Base-by-base conservation (phyloP, 805 yeast species). In the Sugiyamaella smithiae region DNA sequence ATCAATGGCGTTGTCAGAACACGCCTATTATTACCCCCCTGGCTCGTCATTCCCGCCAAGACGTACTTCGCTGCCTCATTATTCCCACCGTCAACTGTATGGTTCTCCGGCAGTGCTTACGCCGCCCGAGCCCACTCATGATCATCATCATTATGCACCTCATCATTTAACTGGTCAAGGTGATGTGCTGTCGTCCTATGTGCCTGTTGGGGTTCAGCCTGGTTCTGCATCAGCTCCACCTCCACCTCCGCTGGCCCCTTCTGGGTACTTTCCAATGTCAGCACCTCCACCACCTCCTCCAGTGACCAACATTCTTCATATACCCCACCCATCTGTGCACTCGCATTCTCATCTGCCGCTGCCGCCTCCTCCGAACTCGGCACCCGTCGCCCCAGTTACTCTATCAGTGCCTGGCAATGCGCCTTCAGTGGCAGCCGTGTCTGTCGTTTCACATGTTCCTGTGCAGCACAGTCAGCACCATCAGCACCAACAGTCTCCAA, bases 251-350 rank as follows among this genome's bases (percentile, higher is more conserved):
- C n/a, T n/a, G n/a, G 32, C 12, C 32, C 32, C 32, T 28, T 7
- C 20, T 7, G 38, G 38, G 12, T 17, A 33, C 12, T 14, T 7
- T 33, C 14, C 38, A 33, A n/a, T n/a, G 11, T 17, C 38, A 8
- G 37, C 38, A 41, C 45, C 40, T 5, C 45, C 45, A 11, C 45
- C 45, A 12, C 37, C 37, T 11, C 45, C 45, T 11, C 45, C 45
- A 16, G 45, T 20, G 6, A 25, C 40, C 36, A 25, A 12, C 29
- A 38, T 24, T 8, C 20, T 12, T 24, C 14, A 38, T 38, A 14
- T 14, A 16, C 16, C 19, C 8, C 16, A 16, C 7, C 38, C 38
- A n/a, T 14, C 38, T 7, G 9, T 16, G n/a, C 42, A 6, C 20
- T 12, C 20, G 17, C 42, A 5, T 7, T 24, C 20, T 11, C 24